A percentile compares a stretch with the other conserved stretches of the same genome.
Conservation (phyloP, 2,329 filamentous ascomycete genomes). For the Phoma sp. region DNA sequence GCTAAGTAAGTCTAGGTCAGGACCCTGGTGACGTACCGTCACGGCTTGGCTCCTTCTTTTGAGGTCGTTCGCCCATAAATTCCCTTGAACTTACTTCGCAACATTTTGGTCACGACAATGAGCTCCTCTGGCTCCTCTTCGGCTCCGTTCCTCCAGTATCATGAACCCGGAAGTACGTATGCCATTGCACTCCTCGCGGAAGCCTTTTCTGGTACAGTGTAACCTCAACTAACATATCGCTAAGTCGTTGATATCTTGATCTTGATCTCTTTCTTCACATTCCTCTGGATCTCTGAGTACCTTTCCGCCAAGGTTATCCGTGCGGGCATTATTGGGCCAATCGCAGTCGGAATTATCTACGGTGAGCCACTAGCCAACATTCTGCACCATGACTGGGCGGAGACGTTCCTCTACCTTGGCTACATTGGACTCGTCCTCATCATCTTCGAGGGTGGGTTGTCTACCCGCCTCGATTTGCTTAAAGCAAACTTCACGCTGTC, state of each 20-base stretch:
- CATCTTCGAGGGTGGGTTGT: conserved; percentile 60
- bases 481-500: conserved; percentile 54
- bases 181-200: no score
- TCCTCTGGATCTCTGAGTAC: conserved; percentile 19
- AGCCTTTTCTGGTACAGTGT: no score
- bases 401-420: conserved; percentile 52
- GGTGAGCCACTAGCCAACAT: conserved; percentile 19
- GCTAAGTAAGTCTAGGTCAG: no score
- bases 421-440: conserved; percentile 59
- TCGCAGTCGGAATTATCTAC: conserved; percentile 17
- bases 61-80: no score
- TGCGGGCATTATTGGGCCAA: conserved; percentile 19
- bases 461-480: conserved; percentile 55
- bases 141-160: background rate
- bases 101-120: no score
- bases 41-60: no score
- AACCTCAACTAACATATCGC: no score
- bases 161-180: background rate
- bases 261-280: conserved; percentile 21
- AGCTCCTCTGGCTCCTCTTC: no score
- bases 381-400: conserved; percentile 18
- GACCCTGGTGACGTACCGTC: no score
- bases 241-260: conserved; percentile 19
- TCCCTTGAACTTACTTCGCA: no score
- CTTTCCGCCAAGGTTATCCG: conserved; percentile 16